Conservation (phyloP, 2,329 filamentous ascomycete species). For the Neopestalotiopsis sp. region DNA sequence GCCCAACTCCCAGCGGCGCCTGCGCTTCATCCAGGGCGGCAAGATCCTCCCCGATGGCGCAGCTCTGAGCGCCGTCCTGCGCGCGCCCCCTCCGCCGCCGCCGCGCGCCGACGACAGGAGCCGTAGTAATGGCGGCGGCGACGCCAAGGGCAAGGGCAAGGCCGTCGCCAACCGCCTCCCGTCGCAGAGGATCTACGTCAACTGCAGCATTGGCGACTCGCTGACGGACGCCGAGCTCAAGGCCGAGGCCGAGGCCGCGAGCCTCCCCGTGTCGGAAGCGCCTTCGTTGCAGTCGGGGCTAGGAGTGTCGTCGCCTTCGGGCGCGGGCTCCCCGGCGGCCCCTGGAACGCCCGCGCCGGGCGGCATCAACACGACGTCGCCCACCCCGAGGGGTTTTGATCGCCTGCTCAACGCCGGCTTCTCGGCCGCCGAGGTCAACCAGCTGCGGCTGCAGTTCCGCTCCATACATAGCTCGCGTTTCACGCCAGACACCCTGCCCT, state of each 20-base stretch:
- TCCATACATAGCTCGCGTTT: constrained; percentile 82
- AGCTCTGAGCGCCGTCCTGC: constrained; percentile 72
- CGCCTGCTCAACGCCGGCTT: constrained; percentile 83
- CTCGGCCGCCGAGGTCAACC: constrained; percentile 80
- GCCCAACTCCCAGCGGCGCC: constrained; percentile 68
- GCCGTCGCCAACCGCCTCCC: constrained; percentile 57
- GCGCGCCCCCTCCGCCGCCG: constrained; percentile 63
- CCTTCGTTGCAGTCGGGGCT: background rate
- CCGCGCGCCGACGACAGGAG: constrained; percentile 7
- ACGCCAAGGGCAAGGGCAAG: constrained; percentile 64
- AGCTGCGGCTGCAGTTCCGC: constrained; percentile 86
- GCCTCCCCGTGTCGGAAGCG: constrained; percentile 19
- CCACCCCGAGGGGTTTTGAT: constrained; percentile 83
- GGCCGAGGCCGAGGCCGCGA: constrained; percentile 62
- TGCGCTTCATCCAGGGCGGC: constrained; percentile 90
- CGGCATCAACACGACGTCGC: constrained; percentile 20
- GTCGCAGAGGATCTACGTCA: constrained; percentile 76
- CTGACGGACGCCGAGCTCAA: constrained; percentile 73
- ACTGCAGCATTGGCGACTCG: constrained; percentile 86
- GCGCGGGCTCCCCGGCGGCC: constrained; percentile 7
- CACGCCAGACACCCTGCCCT: constrained; percentile 89
- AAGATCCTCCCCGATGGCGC: constrained; percentile 80
- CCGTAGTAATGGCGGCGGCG: constrained; percentile 23
- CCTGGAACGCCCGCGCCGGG: constrained; percentile 25
- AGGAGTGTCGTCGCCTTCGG: background rate